phyloP scores from a whole-genome alignment of 129 eudicot genomes.

The Chrysanthemum makinoi region DNA sequence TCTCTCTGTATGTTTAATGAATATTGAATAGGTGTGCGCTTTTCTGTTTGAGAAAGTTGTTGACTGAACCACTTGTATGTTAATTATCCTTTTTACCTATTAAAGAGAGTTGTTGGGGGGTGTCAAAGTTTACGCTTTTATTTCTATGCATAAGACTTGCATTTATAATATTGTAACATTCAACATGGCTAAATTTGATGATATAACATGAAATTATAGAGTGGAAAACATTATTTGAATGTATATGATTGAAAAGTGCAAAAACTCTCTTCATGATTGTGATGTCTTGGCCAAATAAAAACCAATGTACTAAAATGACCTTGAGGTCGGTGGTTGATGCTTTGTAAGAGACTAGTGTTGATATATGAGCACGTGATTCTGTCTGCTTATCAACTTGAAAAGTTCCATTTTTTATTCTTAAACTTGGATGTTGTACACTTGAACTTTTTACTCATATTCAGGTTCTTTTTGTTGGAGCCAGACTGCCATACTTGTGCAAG shows the following conservation, averaged over 20 bases:
- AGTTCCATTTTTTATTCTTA: conserved; percentile 17
- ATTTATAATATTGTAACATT: conserved; percentile 1
- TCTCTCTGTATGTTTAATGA: neutral
- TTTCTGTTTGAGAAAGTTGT: neutral
- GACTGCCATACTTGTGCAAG: conserved; percentile 73
- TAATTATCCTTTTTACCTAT: neutral
- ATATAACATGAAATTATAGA: neutral
- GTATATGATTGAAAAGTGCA: neutral
- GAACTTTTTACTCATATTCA: conserved; percentile 86
- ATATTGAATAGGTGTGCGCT: too few species aligned
- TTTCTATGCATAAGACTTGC: conserved; percentile 9
- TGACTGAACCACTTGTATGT: neutral
- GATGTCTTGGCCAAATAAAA: conserved; percentile 8
- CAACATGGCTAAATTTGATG: neutral
- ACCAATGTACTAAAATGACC: neutral
- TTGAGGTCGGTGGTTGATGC: neutral
- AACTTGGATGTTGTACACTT: conserved; percentile 39
- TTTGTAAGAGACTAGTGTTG: neutral
- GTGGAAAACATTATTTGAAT: too few species aligned
- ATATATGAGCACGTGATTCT: neutral
- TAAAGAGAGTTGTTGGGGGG: conserved; percentile 6
- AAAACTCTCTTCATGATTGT: neutral
- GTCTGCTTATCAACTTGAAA: conserved; percentile 7
- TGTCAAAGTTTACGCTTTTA: neutral
- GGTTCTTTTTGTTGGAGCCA: conserved; percentile 99